Evolutionary conservation across 768 basidiomycete genomes (phyloP).

Genomic region (Cystofilobasidium capitatum): DNA sequence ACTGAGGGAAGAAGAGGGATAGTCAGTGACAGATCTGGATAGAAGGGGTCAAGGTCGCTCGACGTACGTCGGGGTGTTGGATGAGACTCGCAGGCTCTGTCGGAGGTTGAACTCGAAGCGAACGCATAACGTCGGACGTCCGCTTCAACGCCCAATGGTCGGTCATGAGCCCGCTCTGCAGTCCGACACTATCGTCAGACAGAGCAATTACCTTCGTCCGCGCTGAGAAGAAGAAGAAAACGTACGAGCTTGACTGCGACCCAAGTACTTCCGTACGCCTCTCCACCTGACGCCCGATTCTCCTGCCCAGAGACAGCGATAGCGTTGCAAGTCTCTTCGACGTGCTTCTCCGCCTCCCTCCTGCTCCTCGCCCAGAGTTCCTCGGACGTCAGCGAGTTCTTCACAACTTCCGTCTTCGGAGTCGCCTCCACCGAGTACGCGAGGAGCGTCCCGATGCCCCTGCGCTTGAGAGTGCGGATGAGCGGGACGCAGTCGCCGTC

Average conservation of each 20-base stretch:
- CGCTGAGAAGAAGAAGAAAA: neutral
- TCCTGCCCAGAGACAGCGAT: constrained; percentile 65
- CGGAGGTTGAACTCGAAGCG: constrained; percentile 33
- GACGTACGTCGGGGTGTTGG: constrained; percentile 22
- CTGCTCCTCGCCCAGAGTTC: no score
- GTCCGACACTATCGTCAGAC: no score
- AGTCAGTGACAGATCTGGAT: no score
- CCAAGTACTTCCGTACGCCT: constrained; percentile 50
- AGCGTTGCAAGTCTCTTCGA: constrained; percentile 65
- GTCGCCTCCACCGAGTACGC: constrained; percentile 74
- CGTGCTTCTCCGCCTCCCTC: constrained; percentile 44
- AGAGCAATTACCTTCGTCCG: no score
- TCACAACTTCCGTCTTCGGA: constrained; percentile 30
- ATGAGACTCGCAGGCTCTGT: constrained; percentile 27
- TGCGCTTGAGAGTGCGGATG: constrained; percentile 52
- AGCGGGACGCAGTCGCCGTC: constrained; percentile 58
- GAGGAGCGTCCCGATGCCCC: constrained; percentile 66
- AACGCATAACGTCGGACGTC: constrained; percentile 37
- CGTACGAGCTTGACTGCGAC: constrained; percentile 75
- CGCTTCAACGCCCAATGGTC: constrained; percentile 37
- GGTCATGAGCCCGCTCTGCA: constrained; percentile 35
- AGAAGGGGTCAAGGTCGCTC: neutral
- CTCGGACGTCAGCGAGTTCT: constrained; percentile 4
- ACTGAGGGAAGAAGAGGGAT: constrained; percentile 41
- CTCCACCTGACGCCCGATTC: constrained; percentile 36